Conservation (phyloP, 169 alveolate genomes). For the Cystoisospora suis region DNA sequence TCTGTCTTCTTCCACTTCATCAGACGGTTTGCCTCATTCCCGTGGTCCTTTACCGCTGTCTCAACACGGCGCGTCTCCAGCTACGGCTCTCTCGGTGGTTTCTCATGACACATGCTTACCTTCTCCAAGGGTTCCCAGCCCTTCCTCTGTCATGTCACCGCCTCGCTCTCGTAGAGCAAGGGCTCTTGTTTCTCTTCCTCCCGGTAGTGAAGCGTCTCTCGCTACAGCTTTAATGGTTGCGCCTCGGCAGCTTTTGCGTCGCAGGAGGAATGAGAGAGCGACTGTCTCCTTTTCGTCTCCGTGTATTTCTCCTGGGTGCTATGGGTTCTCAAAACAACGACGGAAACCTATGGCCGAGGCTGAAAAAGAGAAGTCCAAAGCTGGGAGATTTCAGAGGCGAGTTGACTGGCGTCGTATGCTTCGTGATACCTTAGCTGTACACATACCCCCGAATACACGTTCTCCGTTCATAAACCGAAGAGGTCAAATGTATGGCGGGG, state of each 20-base stretch:
- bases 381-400: not conserved
- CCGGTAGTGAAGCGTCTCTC: not conserved
- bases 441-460: not conserved
- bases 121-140: not conserved
- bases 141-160: not conserved
- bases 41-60: not conserved
- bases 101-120: no score
- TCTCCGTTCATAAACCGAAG: not conserved
- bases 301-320: not conserved
- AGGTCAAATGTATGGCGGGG: no score
- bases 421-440: not conserved
- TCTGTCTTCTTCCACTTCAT: not conserved
- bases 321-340: not conserved
- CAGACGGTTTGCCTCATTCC: not conserved
- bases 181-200: not conserved
- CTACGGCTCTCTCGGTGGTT: not conserved
- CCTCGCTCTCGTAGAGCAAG: no score
- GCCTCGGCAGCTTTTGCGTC: not conserved
- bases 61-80: not conserved
- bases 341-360: not conserved
- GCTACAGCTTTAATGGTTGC: not conserved
- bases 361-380: not conserved
- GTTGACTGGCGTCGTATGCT: slow-evolving; percentile 31
- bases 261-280: not conserved
- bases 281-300: not conserved